phyloP scores from a whole-genome alignment of 768 basidiomycete species.

The Rubroboletus pulcherrimus region DNA sequence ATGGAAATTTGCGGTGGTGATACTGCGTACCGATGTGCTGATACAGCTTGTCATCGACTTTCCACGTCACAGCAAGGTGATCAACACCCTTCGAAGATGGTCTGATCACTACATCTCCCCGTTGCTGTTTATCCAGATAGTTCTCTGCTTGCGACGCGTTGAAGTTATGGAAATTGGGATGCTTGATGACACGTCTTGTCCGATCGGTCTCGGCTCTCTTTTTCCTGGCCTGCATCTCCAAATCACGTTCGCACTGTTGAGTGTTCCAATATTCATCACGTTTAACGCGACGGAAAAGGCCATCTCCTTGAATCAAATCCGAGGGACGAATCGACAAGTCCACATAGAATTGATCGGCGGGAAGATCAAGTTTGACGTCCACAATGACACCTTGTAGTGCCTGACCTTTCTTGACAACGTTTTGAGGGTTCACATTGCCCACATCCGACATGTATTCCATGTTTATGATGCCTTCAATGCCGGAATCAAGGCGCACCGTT shows the following conservation, averaged over 20 bases:
- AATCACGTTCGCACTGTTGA: conserved; percentile 60
- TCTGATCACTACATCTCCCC: conserved; percentile 94
- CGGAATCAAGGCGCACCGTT: conserved; percentile 83
- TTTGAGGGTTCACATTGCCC: conserved; percentile 36
- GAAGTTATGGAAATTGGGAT: conserved; percentile 97
- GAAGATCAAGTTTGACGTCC: conserved; percentile 58
- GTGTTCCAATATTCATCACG: conserved; percentile 65
- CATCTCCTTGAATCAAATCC: conserved; percentile 63
- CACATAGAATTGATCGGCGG: conserved; percentile 61
- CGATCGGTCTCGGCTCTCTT: conserved; percentile 80
- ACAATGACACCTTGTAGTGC: conserved; percentile 78
- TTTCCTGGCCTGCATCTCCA: conserved; percentile 72
- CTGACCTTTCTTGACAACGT: conserved; percentile 71
- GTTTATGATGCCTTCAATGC: conserved; percentile 79
- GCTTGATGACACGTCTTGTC: conserved; percentile 86
- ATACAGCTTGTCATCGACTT: conserved; percentile 92
- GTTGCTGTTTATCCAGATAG: conserved; percentile 83
- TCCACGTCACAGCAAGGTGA: conserved; percentile 98
- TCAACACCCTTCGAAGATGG: conserved; percentile 92
- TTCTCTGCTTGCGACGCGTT: conserved; percentile 87
- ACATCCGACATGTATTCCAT: conserved; percentile 54
- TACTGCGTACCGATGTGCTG: conserved; percentile 83
- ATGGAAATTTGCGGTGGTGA: neutral
- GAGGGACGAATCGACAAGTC: conserved; percentile 67
- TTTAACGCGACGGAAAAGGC: conserved; percentile 54